Conservation (phyloP, 129 eudicot genomes). For the Helianthus annuus region DNA sequence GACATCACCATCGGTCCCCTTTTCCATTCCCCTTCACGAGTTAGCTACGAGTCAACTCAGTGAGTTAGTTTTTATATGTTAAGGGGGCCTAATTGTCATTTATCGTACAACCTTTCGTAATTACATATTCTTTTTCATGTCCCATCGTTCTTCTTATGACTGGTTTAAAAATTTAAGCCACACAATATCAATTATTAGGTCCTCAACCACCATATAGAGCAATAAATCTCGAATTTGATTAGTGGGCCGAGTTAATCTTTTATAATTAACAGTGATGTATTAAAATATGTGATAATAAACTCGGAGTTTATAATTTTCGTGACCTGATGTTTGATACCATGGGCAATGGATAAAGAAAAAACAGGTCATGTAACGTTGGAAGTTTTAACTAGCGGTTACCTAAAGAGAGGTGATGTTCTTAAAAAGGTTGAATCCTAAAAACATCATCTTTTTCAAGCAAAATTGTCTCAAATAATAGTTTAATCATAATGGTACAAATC, state of each 20-base stretch:
- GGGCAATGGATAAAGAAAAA: too few species aligned
- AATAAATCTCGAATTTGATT: background rate
- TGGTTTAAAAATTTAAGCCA: background rate
- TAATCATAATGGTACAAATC: too few species aligned
- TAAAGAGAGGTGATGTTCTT: too few species aligned
- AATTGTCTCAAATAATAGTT: too few species aligned
- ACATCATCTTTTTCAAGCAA: too few species aligned
- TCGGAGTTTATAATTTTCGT: too few species aligned
- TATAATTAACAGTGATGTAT: background rate
- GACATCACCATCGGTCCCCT: constrained; percentile 23
- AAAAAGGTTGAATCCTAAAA: too few species aligned
- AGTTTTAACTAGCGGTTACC: too few species aligned
- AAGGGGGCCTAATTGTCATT: background rate
- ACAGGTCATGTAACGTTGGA: too few species aligned
- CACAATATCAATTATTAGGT: background rate
- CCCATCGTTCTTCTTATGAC: background rate
- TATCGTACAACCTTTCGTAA: background rate
- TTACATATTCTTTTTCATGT: background rate
- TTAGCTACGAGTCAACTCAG: constrained; percentile 5
- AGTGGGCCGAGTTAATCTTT: background rate
- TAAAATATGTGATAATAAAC: background rate
- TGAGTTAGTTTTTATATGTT: background rate
- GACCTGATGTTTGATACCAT: too few species aligned
- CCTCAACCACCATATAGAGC: background rate
- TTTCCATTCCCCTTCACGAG: background rate